Evolutionary conservation across 176 grass and related monocot genomes (phyloP).

Genomic region (Eragrostis nindensis): DNA sequence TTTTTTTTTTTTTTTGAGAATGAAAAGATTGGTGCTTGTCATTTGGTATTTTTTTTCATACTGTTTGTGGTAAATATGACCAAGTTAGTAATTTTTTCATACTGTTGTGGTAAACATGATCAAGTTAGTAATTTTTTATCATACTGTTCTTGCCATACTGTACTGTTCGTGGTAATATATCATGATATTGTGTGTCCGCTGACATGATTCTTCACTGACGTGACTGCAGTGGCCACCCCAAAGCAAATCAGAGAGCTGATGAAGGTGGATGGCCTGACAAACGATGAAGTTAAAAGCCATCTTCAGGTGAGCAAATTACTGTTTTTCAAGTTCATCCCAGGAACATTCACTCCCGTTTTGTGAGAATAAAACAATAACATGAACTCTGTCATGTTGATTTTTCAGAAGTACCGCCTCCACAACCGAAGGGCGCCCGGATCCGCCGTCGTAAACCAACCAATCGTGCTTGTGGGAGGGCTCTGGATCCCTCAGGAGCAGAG

Average conservation of each 20-base stretch:
- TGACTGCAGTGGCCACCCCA: slow-evolving; percentile 85
- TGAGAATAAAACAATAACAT: slow-evolving; percentile 18
- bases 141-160: too few relatives aligned
- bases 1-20: background rate
- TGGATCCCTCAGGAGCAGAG: slow-evolving; percentile 64
- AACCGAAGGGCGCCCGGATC: slow-evolving; percentile 57
- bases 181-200: too few relatives aligned
- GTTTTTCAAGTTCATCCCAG: background rate
- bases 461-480: slow-evolving; percentile 56
- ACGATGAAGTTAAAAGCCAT: slow-evolving; percentile 99
- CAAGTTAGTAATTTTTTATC: too few relatives aligned
- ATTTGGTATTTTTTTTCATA: background rate
- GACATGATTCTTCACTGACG: background rate
- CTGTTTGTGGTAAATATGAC: background rate
- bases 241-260: slow-evolving; percentile 97
- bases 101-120: too few relatives aligned
- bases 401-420: slow-evolving; percentile 95
- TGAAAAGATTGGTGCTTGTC: background rate
- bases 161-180: too few relatives aligned
- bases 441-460: slow-evolving; percentile 22
- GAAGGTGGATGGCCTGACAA: slow-evolving; percentile 94
- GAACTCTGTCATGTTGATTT: slow-evolving; percentile 18
- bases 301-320: slow-evolving; percentile 71
- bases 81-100: background rate
- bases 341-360: background rate